Evolutionary conservation across 2,329 filamentous ascomycete genomes (phyloP).

Genomic region (Trichoderma afroharzianum): DNA sequence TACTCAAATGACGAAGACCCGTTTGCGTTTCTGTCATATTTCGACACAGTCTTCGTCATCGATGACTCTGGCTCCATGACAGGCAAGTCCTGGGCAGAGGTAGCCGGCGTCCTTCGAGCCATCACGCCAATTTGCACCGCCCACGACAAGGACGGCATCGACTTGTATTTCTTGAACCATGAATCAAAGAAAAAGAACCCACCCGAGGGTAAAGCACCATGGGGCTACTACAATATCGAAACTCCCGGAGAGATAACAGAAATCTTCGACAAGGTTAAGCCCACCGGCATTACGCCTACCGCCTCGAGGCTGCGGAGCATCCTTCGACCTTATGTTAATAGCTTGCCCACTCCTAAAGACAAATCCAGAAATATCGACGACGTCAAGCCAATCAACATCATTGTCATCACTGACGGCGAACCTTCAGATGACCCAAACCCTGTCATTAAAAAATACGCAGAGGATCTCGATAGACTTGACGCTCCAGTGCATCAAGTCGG

Average conservation of each 20-base stretch:
- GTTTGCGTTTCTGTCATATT: slow-evolving; percentile 71
- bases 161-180: slow-evolving; percentile 88
- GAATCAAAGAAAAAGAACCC: slow-evolving; percentile 37
- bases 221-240: slow-evolving; percentile 63
- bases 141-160: slow-evolving; percentile 80
- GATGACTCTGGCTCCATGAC: slow-evolving; percentile 91
- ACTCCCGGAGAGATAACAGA: slow-evolving; percentile 54
- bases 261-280: slow-evolving; percentile 68
- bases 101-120: slow-evolving; percentile 61
- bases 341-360: slow-evolving; percentile 16
- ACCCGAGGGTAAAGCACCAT: slow-evolving; percentile 36
- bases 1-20: slow-evolving; percentile 54
- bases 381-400: slow-evolving; percentile 81
- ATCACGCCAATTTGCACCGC: slow-evolving; percentile 80
- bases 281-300: slow-evolving; percentile 68
- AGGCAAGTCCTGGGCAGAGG: slow-evolving; percentile 73
- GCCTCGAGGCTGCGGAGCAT: slow-evolving; percentile 69
- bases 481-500: slow-evolving; percentile 81
- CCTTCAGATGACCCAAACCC: slow-evolving; percentile 75
- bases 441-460: slow-evolving; percentile 63
- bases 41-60: slow-evolving; percentile 87
- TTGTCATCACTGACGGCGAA: slow-evolving; percentile 86
- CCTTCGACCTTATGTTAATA: slow-evolving; percentile 65
- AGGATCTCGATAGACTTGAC: slow-evolving; percentile 63
- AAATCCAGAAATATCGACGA: slow-evolving; percentile 34